A percentile compares a stretch with the other conserved stretches of the same genome.
phyloP scores from a whole-genome alignment of 2,329 filamentous ascomycete genomes.

The Pezicula radicicola region DNA sequence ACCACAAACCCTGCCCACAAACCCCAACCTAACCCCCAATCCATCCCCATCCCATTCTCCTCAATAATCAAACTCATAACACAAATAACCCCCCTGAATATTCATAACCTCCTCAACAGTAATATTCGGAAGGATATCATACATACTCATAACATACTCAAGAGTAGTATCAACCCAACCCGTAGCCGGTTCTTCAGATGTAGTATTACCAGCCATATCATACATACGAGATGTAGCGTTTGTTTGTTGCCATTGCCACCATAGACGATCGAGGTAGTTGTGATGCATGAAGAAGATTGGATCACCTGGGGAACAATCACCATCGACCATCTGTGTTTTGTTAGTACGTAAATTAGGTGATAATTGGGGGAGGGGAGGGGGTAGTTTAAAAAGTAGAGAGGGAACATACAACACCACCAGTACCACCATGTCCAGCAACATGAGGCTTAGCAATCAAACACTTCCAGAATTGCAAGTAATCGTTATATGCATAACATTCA shows the following conservation, averaged over 20 bases:
- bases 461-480: slow-evolving; percentile 2
- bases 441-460: slow-evolving; percentile 7
- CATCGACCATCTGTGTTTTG: slow-evolving; percentile 2
- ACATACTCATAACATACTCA: background rate
- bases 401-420: slow-evolving; percentile 3
- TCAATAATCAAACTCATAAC: background rate
- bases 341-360: too few relatives aligned
- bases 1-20: too few relatives aligned
- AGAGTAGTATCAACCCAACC: background rate
- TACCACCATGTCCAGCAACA: slow-evolving; percentile 4
- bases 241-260: slow-evolving; percentile 20
- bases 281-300: slow-evolving; percentile 24
- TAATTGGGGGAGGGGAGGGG: too few relatives aligned
- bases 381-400: background rate
- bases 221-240: slow-evolving; percentile 3
- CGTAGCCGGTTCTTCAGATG: background rate
- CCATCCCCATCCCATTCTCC: too few relatives aligned
- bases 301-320: slow-evolving; percentile 11
- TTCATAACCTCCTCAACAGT: background rate
- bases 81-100: background rate
- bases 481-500: slow-evolving; percentile 3
- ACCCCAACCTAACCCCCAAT: too few relatives aligned
- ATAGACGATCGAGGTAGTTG: slow-evolving; percentile 19
- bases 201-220: slow-evolving; percentile 1
- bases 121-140: background rate